phyloP scores from a whole-genome alignment of 495 filamentous ascomycete species.

The Cercophora samala region DNA sequence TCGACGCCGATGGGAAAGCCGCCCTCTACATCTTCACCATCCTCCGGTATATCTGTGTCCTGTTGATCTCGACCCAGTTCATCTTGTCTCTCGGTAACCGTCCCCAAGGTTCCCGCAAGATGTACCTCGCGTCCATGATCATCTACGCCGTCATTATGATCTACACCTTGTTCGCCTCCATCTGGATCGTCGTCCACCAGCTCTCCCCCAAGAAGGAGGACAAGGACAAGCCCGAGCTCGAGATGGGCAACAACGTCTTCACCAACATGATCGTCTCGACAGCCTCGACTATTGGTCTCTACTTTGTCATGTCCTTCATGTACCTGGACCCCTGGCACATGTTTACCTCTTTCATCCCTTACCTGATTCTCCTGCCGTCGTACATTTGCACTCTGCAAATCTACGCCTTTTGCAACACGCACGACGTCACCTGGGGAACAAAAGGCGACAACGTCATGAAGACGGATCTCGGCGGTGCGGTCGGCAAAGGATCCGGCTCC shows the following conservation, averaged over 20 bases:
- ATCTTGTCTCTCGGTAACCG: slow-evolving; percentile 98
- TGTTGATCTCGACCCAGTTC: slow-evolving; percentile 36
- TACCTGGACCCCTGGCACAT: slow-evolving; percentile 99
- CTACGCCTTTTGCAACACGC: slow-evolving; percentile 99
- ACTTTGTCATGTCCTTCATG: slow-evolving; percentile 93
- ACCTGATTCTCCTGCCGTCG: slow-evolving; percentile 83
- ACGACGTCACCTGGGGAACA: slow-evolving; percentile 98
- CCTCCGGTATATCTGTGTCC: slow-evolving; percentile 62
- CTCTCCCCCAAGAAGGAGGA: slow-evolving; percentile 51
- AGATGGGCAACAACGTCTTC: slow-evolving; percentile 79
- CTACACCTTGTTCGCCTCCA: slow-evolving; percentile 82
- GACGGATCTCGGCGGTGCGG: slow-evolving; percentile 84
- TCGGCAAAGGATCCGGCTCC: slow-evolving; percentile 63
- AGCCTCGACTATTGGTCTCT: slow-evolving; percentile 83
- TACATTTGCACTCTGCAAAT: slow-evolving; percentile 98
- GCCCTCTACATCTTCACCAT: slow-evolving; percentile 82
- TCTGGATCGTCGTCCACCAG: slow-evolving; percentile 83
- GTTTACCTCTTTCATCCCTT: slow-evolving; percentile 90
- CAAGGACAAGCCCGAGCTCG: slow-evolving; percentile 41
- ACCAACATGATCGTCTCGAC: slow-evolving; percentile 93
- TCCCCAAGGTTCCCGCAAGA: slow-evolving; percentile 89
- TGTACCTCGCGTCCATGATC: slow-evolving; percentile 84
- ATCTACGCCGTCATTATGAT: slow-evolving; percentile 91
- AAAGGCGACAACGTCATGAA: slow-evolving; percentile 96
- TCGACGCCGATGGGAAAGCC: slow-evolving; percentile 65